A percentile compares a stretch with the other conserved stretches of the same genome.
Evolutionary conservation across 257 asterid genomes (phyloP).

Genomic region (Penstemon barbatus): DNA sequence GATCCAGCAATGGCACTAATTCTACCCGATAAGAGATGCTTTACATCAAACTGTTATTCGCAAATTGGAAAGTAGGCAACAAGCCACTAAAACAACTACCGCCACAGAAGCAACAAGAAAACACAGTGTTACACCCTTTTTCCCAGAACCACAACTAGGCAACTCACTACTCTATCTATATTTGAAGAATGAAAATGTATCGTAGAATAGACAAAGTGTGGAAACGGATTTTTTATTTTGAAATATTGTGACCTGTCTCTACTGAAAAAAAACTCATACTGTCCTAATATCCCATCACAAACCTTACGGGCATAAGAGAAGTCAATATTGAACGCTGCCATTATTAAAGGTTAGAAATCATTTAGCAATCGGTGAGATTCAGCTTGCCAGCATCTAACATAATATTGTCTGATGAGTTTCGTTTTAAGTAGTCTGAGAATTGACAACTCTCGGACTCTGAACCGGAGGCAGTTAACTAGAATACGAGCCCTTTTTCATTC

Average conservation of each 20-base stretch:
- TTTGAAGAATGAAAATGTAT: neutral
- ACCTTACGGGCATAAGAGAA: neutral
- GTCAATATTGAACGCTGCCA: neutral
- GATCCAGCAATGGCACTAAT: neutral
- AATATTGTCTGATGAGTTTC: neutral
- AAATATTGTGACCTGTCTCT: neutral
- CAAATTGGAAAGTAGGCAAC: neutral
- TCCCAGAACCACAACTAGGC: neutral
- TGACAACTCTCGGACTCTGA: neutral
- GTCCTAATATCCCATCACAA: neutral
- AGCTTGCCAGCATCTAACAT: neutral
- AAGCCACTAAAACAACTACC: neutral
- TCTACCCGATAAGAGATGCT: neutral
- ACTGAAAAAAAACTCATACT: neutral
- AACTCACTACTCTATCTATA: neutral
- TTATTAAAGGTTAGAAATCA: neutral
- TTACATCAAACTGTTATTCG: neutral
- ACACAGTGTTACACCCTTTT: neutral
- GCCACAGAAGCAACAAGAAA: neutral
- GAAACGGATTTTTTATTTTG: neutral
- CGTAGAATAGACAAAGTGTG: neutral
- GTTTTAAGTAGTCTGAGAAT: constrained; percentile 9
- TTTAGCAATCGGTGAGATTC: constrained; percentile 7
- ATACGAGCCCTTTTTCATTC: neutral
- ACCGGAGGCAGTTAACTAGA: neutral